Base-by-base conservation (phyloP, 352 stramenopile species). In the Phytophthora meadii region DNA sequence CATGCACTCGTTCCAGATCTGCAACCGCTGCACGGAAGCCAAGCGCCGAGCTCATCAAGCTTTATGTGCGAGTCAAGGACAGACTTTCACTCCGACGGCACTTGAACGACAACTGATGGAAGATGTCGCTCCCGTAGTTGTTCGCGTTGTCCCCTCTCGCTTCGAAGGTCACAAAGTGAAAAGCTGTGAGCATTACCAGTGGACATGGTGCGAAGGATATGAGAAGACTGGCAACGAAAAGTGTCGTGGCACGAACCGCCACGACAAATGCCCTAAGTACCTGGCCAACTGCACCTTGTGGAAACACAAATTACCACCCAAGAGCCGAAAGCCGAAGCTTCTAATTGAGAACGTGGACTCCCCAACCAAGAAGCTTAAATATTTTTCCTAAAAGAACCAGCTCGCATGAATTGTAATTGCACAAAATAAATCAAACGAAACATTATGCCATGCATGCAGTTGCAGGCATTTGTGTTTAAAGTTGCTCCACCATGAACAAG, bases 191-290 rank as follows among this genome's bases (percentile, higher is more conserved):
- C 86, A 94, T 59, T 94, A 93, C 54, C 86, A 93, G 58, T 94
- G 86, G 86, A 94, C 84, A 1, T 94, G 86, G 86, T 94, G 86
- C 64, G 86, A 94, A 72, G 86, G 86, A 3, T 94, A 89, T 27
- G 84, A 84, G 42, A 94, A 94, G 53, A 91, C 84, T 22, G 79
- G 82, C 40, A 94, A 94, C 57, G 86, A 93, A 55, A 94, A 94
- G 50, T 94, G 84, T 69, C 84, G 81, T 37, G 86, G 86, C 40
- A 94, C 86, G 12, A 94, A 94, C 54, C 84, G 86, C 37, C 86
- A 94, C 61, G 86, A 94, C 59, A 94, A 94, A 55, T 94, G 82
- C 54, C 84, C 86, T 11, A 94, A 94, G 70, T 94, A 94, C 59
- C 61, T 94, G 48, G 86, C 86, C 30, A 94, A 94, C 68, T 94